Conservation (phyloP, 2,329 filamentous ascomycete species). For the Cladorrhinum sp. region DNA sequence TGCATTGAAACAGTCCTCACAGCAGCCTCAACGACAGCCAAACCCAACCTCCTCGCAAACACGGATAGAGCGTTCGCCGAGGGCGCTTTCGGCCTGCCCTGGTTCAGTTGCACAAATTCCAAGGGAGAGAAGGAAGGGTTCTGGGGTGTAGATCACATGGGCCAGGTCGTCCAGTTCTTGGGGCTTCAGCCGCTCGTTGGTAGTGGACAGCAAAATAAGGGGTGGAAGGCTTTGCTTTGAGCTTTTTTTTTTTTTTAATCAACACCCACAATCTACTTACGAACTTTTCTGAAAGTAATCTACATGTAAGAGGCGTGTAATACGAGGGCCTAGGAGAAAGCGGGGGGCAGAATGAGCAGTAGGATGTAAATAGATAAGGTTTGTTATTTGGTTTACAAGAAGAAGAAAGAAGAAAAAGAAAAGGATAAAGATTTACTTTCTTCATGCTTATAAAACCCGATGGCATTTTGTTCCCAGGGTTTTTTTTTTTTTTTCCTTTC, state of each 20-base stretch:
- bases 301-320: no score
- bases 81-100: constrained; percentile 40
- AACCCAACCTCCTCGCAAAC: constrained; percentile 32
- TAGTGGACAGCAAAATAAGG: constrained; percentile 22
- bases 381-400: no score
- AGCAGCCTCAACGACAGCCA: constrained; percentile 30
- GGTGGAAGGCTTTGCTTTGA: constrained; percentile 37
- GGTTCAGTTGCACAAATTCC: constrained; percentile 36
- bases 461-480: no score
- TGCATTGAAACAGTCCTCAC: constrained; percentile 27
- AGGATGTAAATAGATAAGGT: no score
- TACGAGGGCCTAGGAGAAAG: no score
- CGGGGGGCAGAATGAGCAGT: no score
- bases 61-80: constrained; percentile 36
- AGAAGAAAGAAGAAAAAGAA: no score
- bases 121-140: constrained; percentile 35
- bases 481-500: no score
- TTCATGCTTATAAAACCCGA: no score
- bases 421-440: no score
- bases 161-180: constrained; percentile 36
- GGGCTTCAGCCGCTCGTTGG: constrained; percentile 21
- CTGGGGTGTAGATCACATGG: constrained; percentile 41
- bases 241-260: not conserved
- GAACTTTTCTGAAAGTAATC: no score
- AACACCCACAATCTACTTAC: no score